Conservation (phyloP, 2,329 filamentous ascomycete species). For the Cordyceps cicadae region DNA sequence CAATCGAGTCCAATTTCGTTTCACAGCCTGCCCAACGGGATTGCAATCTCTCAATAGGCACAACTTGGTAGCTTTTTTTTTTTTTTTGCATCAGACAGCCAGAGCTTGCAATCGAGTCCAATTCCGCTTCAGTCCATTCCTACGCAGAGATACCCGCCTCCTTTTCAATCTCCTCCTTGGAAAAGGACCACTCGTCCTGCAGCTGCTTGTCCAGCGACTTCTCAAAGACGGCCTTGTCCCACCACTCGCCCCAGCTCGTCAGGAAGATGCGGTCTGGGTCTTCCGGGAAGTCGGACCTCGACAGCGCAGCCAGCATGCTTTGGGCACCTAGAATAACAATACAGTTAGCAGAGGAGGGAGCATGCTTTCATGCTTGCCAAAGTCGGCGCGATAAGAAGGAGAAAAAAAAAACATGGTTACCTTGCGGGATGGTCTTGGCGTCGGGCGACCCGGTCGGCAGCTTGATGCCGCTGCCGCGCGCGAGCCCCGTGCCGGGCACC, state of each 20-base stretch:
- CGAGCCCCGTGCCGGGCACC: constrained; percentile 39
- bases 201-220: constrained; percentile 35
- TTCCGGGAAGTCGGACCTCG: constrained; percentile 37
- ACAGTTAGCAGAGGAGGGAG: neutral
- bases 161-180: constrained; percentile 39
- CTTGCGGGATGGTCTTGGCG: constrained; percentile 39
- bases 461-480: constrained; percentile 22
- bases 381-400: too few relatives aligned
- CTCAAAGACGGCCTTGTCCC: constrained; percentile 35
- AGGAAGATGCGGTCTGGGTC: constrained; percentile 45
- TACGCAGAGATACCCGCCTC: constrained; percentile 24
- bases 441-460: constrained; percentile 30
- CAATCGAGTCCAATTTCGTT: too few relatives aligned
- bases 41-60: constrained; percentile 27
- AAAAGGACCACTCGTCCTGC: constrained; percentile 44
- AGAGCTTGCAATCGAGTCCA: neutral
- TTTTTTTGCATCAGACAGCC: neutral
- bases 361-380: too few relatives aligned
- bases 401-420: constrained; percentile 26
- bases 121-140: neutral
- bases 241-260: constrained; percentile 51
- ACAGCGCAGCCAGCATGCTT: constrained; percentile 37
- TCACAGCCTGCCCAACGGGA: constrained; percentile 29
- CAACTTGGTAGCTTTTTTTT: too few relatives aligned
- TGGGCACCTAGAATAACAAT: constrained; percentile 29